A percentile compares a stretch with the other conserved stretches of the same genome.
These are phyloP conservation scores for Aspergillus pseudonomiae DNA, from an alignment of 2,329 filamentous ascomycete genomes.

Conservation along the genomic window DNA sequence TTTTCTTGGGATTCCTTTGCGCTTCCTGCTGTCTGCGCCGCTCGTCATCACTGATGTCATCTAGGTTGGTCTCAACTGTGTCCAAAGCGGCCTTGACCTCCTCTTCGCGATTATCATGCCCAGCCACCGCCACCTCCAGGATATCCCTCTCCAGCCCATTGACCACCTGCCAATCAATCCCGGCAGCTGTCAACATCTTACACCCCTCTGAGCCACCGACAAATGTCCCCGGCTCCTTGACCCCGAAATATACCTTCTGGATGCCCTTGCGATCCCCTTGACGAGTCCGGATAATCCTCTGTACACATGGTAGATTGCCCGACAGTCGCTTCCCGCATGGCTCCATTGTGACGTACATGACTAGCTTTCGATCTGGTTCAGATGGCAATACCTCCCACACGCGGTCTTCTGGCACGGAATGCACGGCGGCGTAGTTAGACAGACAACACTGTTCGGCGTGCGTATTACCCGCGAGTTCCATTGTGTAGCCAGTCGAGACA, in stretches of 20 bases:
- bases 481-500: constrained; percentile 82
- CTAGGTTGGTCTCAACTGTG: constrained; percentile 37
- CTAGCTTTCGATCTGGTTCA: constrained; percentile 49
- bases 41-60: constrained; percentile 44
- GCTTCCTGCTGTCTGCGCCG: constrained; percentile 39
- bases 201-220: constrained; percentile 80
- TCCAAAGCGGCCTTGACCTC: constrained; percentile 32
- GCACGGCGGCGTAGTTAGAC: constrained; percentile 59
- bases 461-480: constrained; percentile 89
- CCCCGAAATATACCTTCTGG: constrained; percentile 80
- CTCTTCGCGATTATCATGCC: constrained; percentile 59
- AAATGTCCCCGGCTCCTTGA: constrained; percentile 87
- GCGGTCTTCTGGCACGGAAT: constrained; percentile 39
- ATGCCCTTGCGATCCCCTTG: constrained; percentile 61
- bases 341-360: constrained; percentile 89
- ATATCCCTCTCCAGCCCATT: constrained; percentile 79
- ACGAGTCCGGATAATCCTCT: constrained; percentile 68
- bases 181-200: constrained; percentile 68
- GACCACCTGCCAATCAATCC: constrained; percentile 74
- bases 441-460: constrained; percentile 95
- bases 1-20: constrained; percentile 50
- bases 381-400: constrained; percentile 46
- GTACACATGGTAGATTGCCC: constrained; percentile 62
- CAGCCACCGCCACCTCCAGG: constrained; percentile 77
- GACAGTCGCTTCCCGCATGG: constrained; percentile 51